These are phyloP conservation scores for Immersiporthe knoxdaviesiana DNA, from an alignment of 2,329 filamentous ascomycete genomes.

Conservation along the genomic window DNA sequence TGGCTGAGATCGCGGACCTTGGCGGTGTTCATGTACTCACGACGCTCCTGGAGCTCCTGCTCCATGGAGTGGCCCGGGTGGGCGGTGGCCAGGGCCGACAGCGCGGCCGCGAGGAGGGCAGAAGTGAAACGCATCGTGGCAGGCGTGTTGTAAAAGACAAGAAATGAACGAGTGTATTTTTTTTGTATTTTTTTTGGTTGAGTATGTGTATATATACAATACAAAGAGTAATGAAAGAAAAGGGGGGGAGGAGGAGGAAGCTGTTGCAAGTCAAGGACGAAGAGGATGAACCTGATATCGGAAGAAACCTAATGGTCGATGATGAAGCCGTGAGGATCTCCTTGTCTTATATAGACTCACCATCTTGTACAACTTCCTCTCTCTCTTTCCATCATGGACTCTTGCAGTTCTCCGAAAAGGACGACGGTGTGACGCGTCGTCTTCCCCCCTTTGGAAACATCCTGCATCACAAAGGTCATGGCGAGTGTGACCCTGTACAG, in stretches of 20 bases:
- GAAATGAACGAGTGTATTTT: not conserved
- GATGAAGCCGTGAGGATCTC: not conserved
- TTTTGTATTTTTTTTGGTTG: not conserved
- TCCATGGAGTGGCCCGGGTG: slow-evolving; percentile 55
- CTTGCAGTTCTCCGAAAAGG: not conserved
- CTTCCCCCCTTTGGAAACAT: not conserved
- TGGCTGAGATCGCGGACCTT: slow-evolving; percentile 49
- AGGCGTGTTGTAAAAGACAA: not conserved
- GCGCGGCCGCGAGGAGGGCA: slow-evolving; percentile 32
- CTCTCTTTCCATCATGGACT: not conserved
- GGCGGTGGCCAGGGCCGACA: slow-evolving; percentile 36
- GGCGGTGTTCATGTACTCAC: slow-evolving; percentile 46
- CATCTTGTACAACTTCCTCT: not conserved
- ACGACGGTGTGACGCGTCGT: not conserved
- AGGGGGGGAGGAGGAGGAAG: not conserved
- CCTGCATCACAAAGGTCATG: not conserved
- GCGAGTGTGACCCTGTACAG: not conserved
- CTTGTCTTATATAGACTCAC: not conserved
- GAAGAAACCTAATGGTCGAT: not conserved
- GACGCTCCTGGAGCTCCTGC: slow-evolving; percentile 54
- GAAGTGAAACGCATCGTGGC: slow-evolving; percentile 35
- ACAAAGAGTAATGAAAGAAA: not conserved
- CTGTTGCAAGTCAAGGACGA: not conserved
- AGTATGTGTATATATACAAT: not conserved
- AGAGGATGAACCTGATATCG: not conserved